Evolutionary conservation across 208 protist genomes (phyloP), one percentile per base, ranked within the genome.

Genomic region (Wallacemonas sp.): DNA sequence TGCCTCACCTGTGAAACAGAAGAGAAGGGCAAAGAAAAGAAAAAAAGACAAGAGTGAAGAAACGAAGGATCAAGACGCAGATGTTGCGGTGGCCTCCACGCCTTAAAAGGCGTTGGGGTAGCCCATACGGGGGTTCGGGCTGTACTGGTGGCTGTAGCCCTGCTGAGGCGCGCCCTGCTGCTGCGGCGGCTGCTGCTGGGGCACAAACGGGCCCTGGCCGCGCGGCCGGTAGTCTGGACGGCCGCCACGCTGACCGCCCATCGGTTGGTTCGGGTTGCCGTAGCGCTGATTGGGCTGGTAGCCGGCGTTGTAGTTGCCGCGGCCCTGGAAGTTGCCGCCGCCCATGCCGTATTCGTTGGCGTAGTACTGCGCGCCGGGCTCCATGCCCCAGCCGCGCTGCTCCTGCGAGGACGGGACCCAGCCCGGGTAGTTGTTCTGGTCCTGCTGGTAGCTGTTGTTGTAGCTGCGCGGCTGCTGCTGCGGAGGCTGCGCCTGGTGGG

Each of bases 231-330:
- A 41, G 10, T 41, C 36, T 16, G 10, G 10, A 14, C 23, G 26
- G n/a, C 12, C 4, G 52, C 31, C 3, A 23, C 10, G 18, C 20
- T 18, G 16, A 29, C 32, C 8, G 20, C 52, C 52, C 31, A 36
- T 64, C 39, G 70, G 54, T 70, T n/a, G n/a, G n/a, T n/a, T n/a
- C n/a, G n/a, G n/a, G n/a, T n/a, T n/a, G n/a, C n/a, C n/a, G n/a
- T n/a, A n/a, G n/a, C n/a, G n/a, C n/a, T n/a, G n/a, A 52, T 46
- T 72, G 62, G 22, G 65, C 36, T 33, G 61, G 66, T 65, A 70
- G 72, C 33, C 71, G 71, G 31, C 69, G 59, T 23, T 70, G 69
- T 61, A 61, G 38, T 44, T 18, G 45, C 2, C 20, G 2, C 11
- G 31, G 18, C 61, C 46, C 12, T 32, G 5, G 49, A 59, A 59